A percentile compares a stretch with the other conserved stretches of the same genome.
Evolutionary conservation across 1,284 basidiomycete genomes (phyloP).

Genomic region (Baeospora myosura): DNA sequence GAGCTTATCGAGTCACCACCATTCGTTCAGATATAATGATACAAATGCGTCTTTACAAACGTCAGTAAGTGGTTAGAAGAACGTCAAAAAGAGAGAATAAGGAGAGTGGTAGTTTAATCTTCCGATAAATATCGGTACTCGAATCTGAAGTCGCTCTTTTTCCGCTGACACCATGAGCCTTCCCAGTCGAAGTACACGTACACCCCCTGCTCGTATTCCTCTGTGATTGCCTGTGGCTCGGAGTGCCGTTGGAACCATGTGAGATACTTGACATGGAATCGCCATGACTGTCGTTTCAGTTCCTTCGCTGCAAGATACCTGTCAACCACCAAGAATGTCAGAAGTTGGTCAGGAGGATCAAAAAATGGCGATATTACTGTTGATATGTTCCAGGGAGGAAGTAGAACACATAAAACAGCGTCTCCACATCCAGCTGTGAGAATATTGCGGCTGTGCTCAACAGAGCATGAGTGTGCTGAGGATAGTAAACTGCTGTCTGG

Average conservation of each 20-base stretch:
- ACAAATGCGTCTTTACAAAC: slow-evolving; percentile 4
- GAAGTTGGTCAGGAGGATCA: slow-evolving; percentile 3
- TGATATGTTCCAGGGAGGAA: slow-evolving; percentile 96
- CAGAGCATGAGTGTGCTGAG: slow-evolving; percentile 78
- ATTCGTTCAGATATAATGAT: slow-evolving; percentile 9
- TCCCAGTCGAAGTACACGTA: slow-evolving; percentile 98
- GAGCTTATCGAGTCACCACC: slow-evolving; percentile 15
- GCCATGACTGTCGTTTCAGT: slow-evolving; percentile 96
- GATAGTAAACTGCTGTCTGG: slow-evolving; percentile 91
- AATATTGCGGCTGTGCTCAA: slow-evolving; percentile 86
- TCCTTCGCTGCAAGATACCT: slow-evolving; percentile 96
- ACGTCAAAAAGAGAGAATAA: slow-evolving; percentile 5
- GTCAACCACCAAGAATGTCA: slow-evolving; percentile 5
- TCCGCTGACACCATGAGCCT: slow-evolving; percentile 95
- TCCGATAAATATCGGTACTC: slow-evolving; percentile 89
- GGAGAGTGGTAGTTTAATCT: slow-evolving; percentile 41
- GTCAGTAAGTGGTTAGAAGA: slow-evolving; percentile 5
- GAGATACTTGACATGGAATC: slow-evolving; percentile 98
- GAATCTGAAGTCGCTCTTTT: slow-evolving; percentile 97
- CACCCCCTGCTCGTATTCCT: slow-evolving; percentile 98
- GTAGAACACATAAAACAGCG: slow-evolving; percentile 98
- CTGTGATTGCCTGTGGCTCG: slow-evolving; percentile 98
- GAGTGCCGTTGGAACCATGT: slow-evolving; percentile 99
- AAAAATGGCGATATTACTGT: slow-evolving; percentile 47
- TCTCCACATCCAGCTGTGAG: slow-evolving; percentile 92